Percentiles rank a stretch among this genome's conserved stretches.
These are phyloP conservation scores for Geotrichum aggregatum DNA, from an alignment of 1,139 yeast genomes.

Conservation along the genomic window DNA sequence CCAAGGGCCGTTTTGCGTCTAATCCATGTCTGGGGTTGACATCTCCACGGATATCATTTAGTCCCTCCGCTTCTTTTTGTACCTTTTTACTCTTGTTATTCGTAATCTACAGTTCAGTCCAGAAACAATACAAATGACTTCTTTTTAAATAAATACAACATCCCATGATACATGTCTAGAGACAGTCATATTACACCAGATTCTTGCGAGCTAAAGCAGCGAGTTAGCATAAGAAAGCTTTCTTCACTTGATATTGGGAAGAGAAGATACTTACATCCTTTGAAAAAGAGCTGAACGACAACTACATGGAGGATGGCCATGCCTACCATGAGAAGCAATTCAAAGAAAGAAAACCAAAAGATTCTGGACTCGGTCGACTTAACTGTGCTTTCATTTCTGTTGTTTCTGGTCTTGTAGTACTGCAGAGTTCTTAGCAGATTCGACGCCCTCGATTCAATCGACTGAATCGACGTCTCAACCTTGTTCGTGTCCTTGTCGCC, in stretches of 20 bases:
- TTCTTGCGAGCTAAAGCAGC: slow-evolving; percentile 14
- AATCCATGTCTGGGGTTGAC: no score
- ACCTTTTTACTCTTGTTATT: no score
- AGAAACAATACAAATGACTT: no score
- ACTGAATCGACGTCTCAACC: slow-evolving; percentile 46
- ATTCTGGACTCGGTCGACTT: slow-evolving; percentile 83
- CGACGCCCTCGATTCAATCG: slow-evolving; percentile 65
- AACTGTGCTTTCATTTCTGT: slow-evolving; percentile 88
- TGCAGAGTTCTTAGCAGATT: slow-evolving; percentile 62
- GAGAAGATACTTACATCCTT: slow-evolving; percentile 27
- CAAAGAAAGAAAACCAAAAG: slow-evolving; percentile 77
- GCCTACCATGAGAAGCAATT: slow-evolving; percentile 73
- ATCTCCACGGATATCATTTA: no score
- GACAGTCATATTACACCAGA: slow-evolving; percentile 10
- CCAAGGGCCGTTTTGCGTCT: no score
- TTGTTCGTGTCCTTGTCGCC: slow-evolving; percentile 20
- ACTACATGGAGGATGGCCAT: slow-evolving; percentile 83
- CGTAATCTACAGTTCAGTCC: no score
- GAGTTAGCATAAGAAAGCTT: slow-evolving; percentile 5
- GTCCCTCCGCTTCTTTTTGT: no score
- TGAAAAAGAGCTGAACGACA: slow-evolving; percentile 82
- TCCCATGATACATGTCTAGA: no score
- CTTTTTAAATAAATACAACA: neutral
- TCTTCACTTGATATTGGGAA: neutral
- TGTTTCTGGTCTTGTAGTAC: slow-evolving; percentile 87